Evolutionary conservation across 2,329 filamentous ascomycete genomes (phyloP), one percentile per base, ranked within the genome.

Genomic region (Aspergillus proliferans): DNA sequence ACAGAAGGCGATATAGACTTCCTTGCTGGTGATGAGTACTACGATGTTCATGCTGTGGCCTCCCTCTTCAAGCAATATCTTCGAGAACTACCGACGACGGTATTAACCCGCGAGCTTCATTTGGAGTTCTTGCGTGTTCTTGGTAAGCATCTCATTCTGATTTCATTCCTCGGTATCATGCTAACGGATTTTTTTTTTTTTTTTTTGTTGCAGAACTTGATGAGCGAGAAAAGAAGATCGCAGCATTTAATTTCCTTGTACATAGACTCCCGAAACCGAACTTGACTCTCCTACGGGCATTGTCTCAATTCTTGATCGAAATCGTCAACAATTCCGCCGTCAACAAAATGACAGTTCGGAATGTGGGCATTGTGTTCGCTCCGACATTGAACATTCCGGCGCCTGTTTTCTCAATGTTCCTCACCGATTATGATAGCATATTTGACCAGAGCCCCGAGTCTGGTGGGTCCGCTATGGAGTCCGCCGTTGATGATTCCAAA

Each of bases 341-440:
- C 53, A 98, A 98, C 75, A 97, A 96, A 77, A 98, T 98, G 93
- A 96, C 88, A 9, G 88, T 96, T 47, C 85, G 92, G 57, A 98
- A 98, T 63, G 88, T 98, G 47, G 92, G 93, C 55, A 97, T 98
- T 59, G 92, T 98, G 49, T 98, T 98, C 69, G 95, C 93, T 14
- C 93, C 93, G 0, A 97, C 93, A 0, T 79, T 98, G 47, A 97
- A 97, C 67, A 95, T 98, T 40, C 92, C 93, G 0, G 90, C 90
- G 0, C 91, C 92, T 0, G 86, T 98, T 9, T 96, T 98, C 66
- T 90, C 91, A 3, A 80, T 94, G 68, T 93, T 98, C 68, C 77
- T 98, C 50, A 91, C 93, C 55, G 91, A 97, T 62, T 96, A 89
- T 64, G 80, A 87, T 54, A 81, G 79, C 39, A 92, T 98, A 43